Conservation (phyloP, 805 yeast species). For the Candida rishiriensis region DNA sequence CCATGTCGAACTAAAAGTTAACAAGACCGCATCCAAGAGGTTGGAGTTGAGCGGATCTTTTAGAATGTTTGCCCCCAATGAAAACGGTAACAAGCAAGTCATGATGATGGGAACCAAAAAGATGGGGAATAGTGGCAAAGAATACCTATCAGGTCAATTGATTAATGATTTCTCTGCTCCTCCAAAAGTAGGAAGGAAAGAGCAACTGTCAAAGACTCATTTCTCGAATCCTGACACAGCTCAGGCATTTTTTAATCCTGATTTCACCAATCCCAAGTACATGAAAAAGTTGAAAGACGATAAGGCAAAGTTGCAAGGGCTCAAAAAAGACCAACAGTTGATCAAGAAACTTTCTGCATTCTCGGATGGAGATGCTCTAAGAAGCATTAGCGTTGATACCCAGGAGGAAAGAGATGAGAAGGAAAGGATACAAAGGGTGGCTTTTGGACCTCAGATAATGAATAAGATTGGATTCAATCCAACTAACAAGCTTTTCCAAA, state of each 20-base stretch:
- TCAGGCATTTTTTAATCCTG: constrained; percentile 47
- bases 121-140: constrained; percentile 18
- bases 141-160: constrained; percentile 24
- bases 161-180: constrained; percentile 22
- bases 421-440: constrained; percentile 23
- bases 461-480: constrained; percentile 29
- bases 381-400: constrained; percentile 12
- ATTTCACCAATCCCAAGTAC: constrained; percentile 44
- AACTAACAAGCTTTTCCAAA: constrained; percentile 19
- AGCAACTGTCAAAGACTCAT: constrained; percentile 20
- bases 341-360: constrained; percentile 28
- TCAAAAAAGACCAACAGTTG: constrained; percentile 31
- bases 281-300: constrained; percentile 36
- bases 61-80: constrained; percentile 52
- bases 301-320: constrained; percentile 34
- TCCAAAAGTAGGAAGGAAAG: constrained; percentile 14
- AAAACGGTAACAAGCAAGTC: constrained; percentile 38
- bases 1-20: constrained; percentile 59
- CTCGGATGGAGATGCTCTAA: constrained; percentile 21
- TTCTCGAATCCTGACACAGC: constrained; percentile 41
- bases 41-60: constrained; percentile 70
- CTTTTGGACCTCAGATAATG: constrained; percentile 20
- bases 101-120: constrained; percentile 29
- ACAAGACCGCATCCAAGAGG: constrained; percentile 52
- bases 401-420: constrained; percentile 15